Conservation (phyloP, 495 filamentous ascomycete species). For the Daldinia loculata region DNA sequence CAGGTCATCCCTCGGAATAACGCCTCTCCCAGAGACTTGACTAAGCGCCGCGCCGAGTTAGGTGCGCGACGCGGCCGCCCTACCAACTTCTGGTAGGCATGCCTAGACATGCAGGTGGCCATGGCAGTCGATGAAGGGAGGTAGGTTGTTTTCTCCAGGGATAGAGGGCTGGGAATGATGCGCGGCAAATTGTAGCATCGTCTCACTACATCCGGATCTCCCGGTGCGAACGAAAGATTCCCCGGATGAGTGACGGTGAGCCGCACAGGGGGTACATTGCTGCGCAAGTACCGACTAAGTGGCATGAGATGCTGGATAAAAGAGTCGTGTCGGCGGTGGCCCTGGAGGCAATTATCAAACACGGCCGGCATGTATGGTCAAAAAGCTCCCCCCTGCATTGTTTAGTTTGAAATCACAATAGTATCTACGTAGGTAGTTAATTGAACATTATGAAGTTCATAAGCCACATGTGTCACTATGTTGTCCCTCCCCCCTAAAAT, state of each 20-base stretch:
- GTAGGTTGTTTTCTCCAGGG: conserved; percentile 13
- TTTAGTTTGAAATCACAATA: conserved; percentile 38
- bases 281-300: conserved; percentile 27
- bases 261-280: conserved; percentile 31
- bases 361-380: conserved; percentile 16
- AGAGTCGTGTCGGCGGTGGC: conserved; percentile 21
- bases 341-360: conserved; percentile 28
- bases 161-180: conserved; percentile 36
- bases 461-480: conserved; percentile 3
- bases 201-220: conserved; percentile 47
- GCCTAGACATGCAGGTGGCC: conserved; percentile 15
- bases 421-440: conserved; percentile 32
- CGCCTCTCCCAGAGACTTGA: conserved; percentile 30
- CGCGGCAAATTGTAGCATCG: conserved; percentile 41
- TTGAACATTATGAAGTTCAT: conserved; percentile 39
- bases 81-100: conserved; percentile 11
- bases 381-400: conserved; percentile 34
- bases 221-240: conserved; percentile 30
- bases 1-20: conserved; percentile 15
- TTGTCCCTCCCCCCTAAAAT: neutral
- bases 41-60: conserved; percentile 45
- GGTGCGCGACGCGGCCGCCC: conserved; percentile 18
- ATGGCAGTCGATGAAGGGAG: conserved; percentile 35
- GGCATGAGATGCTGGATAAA: conserved; percentile 47
- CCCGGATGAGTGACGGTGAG: conserved; percentile 38